A percentile compares a stretch with the other conserved stretches of the same genome.
Conservation (phyloP, 805 yeast genomes). For the Jamesozyma hellenica region DNA sequence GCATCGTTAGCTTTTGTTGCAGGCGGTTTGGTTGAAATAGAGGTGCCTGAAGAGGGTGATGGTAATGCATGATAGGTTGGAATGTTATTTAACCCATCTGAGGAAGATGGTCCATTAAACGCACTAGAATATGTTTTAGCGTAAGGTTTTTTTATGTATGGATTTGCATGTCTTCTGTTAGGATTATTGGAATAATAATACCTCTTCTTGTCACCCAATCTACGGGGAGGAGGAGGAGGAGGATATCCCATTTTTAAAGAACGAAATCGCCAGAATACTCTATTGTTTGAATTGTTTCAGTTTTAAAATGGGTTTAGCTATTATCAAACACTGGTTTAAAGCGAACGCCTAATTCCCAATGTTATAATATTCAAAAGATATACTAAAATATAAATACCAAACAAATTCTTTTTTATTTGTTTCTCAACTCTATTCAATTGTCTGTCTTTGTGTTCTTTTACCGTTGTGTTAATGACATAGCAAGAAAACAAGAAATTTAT, state of each 20-base stretch:
- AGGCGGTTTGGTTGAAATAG: background rate
- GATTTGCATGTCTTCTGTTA: slow-evolving; percentile 15
- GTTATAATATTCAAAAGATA: too few species aligned
- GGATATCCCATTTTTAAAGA: slow-evolving; percentile 10
- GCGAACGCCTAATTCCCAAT: too few species aligned
- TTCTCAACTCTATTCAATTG: too few species aligned
- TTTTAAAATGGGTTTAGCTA: too few species aligned
- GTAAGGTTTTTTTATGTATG: slow-evolving; percentile 12
- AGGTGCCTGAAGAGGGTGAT: background rate
- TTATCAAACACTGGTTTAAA: too few species aligned
- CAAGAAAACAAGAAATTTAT: too few species aligned
- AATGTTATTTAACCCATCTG: background rate
- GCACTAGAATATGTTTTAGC: slow-evolving; percentile 2
- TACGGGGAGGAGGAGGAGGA: slow-evolving; percentile 10
- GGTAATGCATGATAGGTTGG: background rate
- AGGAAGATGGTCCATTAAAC: background rate
- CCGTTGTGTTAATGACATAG: too few species aligned
- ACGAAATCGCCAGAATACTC: too few species aligned
- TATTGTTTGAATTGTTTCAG: too few species aligned
- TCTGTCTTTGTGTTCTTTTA: too few species aligned
- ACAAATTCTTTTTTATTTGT: too few species aligned
- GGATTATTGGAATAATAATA: slow-evolving; percentile 24
- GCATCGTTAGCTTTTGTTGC: background rate
- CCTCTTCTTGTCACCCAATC: slow-evolving; percentile 22
- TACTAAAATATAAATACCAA: too few species aligned